A percentile compares a stretch with the other conserved stretches of the same genome.
Conservation (phyloP, 768 basidiomycete genomes). For the Pulveroboletus ravenelii region DNA sequence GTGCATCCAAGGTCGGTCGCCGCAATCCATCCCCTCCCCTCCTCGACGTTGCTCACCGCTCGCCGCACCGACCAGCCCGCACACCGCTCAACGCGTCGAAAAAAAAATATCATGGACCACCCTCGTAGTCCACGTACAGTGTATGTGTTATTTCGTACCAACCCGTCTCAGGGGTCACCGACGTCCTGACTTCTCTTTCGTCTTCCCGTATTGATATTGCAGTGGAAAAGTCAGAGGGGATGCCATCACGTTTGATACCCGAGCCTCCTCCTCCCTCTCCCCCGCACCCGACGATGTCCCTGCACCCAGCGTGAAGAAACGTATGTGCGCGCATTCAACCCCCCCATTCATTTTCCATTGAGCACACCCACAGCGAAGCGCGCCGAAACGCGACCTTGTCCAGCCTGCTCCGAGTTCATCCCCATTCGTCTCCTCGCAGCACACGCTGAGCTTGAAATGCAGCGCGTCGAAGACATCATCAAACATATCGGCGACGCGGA, state of each 20-base stretch:
- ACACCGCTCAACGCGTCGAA: not conserved
- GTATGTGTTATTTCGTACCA: conserved; percentile 20
- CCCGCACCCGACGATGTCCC: conserved; percentile 28
- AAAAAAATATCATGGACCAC: conserved; percentile 8
- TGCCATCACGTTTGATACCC: conserved; percentile 1
- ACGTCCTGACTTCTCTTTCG: not conserved
- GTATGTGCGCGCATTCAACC: conserved; percentile 30
- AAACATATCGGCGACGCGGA: conserved; percentile 58
- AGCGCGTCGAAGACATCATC: conserved; percentile 67
- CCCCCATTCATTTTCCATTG: not conserved
- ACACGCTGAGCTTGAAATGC: conserved; percentile 62
- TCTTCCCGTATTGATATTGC: not conserved
- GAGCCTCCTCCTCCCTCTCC: conserved; percentile 33
- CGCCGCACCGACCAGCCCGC: not conserved
- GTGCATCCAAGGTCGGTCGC: conserved; percentile 12
- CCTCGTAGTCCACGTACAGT: conserved; percentile 11
- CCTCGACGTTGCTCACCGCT: conserved; percentile 1
- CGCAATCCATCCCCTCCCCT: conserved; percentile 10
- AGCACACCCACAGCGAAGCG: conserved; percentile 48
- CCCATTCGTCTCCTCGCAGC: conserved; percentile 65
- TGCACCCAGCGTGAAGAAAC: conserved; percentile 42
- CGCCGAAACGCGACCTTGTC: conserved; percentile 72
- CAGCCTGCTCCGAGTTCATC: conserved; percentile 67
- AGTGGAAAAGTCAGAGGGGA: conserved; percentile 45
- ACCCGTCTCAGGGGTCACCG: not conserved